Base-by-base conservation (phyloP, 169 alveolate species). In the Plasmodium coatneyi region DNA sequence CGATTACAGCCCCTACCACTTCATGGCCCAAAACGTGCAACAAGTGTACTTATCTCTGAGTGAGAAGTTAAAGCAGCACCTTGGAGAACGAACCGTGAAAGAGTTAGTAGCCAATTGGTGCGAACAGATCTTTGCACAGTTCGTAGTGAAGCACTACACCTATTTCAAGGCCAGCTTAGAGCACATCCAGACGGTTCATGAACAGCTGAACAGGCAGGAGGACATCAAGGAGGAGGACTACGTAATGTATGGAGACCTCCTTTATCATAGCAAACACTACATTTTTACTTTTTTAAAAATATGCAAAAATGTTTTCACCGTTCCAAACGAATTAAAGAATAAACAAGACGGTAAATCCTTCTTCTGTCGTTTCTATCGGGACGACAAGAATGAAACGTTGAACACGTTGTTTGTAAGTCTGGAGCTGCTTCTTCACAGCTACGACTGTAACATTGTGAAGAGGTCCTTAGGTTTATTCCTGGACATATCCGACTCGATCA, bases 201-300 rank as follows among this genome's bases (percentile, higher is more conserved):
- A 22, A 9, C 78, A 79, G 32, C 49, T 89, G 3, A 89, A 46
- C 22, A 16, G 12, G 14, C 74, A 89, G 22, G 22, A 2, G 1
- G 36, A 80, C 7, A 79, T 89, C 4, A 79, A 43, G 19, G 94
- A 89, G 34, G 94, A 89, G n/a, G 94, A 89, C 1, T 89, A 89
- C 28, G 19, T 25, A 0, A 79, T 89, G 82, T 89, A 89, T 89
- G 19, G 41, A 28, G 89, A 89, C 71, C 41, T 78, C 49, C 14
- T 89, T 14, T 89, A 79, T 30, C 71, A 30, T 14, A 89, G 16
- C 39, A 89, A 89, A 54, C 39, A 78, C 0, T 78, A 89, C 32
- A 89, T 49, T 14, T 22, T 79, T 14, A 89, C 80, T 12, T 89
- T 32, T 60, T 60, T 89, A n/a, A 89, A 89, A 89, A 89, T 66